Conservation (phyloP, 768 basidiomycete genomes). For the Lactarius pseudohatsudake region DNA sequence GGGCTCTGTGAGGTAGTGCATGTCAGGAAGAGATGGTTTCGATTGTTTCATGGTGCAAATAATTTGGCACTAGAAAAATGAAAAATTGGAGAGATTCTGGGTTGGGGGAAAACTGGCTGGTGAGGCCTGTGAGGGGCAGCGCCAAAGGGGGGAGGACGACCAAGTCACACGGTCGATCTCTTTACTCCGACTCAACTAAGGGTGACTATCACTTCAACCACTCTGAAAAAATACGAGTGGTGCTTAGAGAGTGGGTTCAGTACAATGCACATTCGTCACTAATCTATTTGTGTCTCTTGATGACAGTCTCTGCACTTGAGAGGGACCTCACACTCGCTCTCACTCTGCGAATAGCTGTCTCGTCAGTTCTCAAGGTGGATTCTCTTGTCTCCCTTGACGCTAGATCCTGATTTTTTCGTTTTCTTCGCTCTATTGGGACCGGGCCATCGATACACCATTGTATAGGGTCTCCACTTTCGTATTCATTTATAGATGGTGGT, state of each 20-base stretch:
- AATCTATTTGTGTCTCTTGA: too few species aligned
- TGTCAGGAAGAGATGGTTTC: conserved; percentile 3
- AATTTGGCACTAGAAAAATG: background rate
- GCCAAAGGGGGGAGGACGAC: background rate
- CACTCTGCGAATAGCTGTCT: background rate
- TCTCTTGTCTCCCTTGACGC: conserved; percentile 12
- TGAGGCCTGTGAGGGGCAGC: background rate
- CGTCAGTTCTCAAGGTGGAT: background rate
- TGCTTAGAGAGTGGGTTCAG: background rate
- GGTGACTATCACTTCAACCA: too few species aligned
- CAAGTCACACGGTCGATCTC: background rate
- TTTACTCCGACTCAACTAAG: background rate
- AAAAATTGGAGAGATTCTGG: background rate
- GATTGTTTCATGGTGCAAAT: background rate
- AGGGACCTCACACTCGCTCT: too few species aligned
- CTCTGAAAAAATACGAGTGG: background rate
- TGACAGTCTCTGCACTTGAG: too few species aligned
- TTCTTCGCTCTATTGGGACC: background rate
- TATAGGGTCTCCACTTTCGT: conserved; percentile 28
- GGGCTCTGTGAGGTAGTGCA: conserved; percentile 24
- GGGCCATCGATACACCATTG: conserved; percentile 42
- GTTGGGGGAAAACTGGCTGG: background rate
- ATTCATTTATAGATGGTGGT: conserved; percentile 66
- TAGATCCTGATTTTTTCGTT: conserved; percentile 22
- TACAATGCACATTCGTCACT: background rate